Base-by-base conservation (phyloP, 345 rosid genomes). In the Aegle marmelos region DNA sequence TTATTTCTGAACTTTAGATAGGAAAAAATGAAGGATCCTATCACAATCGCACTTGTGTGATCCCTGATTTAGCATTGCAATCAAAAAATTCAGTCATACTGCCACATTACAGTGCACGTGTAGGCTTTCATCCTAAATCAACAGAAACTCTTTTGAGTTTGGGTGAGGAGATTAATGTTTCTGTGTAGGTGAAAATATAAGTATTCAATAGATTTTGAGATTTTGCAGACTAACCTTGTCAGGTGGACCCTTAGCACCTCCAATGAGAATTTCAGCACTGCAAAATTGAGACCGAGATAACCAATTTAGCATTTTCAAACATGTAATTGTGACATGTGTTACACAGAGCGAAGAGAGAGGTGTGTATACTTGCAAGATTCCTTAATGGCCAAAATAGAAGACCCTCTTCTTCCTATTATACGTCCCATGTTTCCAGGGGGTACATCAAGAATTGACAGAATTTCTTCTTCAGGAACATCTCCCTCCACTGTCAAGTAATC, bases 371-470 rank as follows among this genome's bases (percentile, higher is more conserved):
- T 88, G 98, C 98, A 93, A 75, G 96, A 92, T 81, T 90, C 83
- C 89, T 95, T 95, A 48, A 95, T 84, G 36, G 93, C 85, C 80
- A 87, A 82, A 78, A 95, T 95, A 27, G 94, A 87, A 60, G 94
- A 79, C 81, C 98, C 99, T 83, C 91, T 88, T 81, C 88, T 91
- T 75, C 98, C 99, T 82, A 93, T 95, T 82, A 95, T 76, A 77
- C 87, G 86, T 19, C 99, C 99, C 99, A 95, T 95, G 84, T 89
- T 89, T 77, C 98, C 98, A 4, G 84, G 91, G 33, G 98, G 99
- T 53, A 95, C 97, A 74, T 87, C 88, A 76, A 95, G 91, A 75
- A 92, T 88, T 33, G 98, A 93, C 56, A 95, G 92, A 65, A 92
- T 86, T 86, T 95, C 97, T 83, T 87, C 91, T 80, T 93, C 98